Conservation (phyloP, 2,329 filamentous ascomycete species). For the Colletotrichum sp. region DNA sequence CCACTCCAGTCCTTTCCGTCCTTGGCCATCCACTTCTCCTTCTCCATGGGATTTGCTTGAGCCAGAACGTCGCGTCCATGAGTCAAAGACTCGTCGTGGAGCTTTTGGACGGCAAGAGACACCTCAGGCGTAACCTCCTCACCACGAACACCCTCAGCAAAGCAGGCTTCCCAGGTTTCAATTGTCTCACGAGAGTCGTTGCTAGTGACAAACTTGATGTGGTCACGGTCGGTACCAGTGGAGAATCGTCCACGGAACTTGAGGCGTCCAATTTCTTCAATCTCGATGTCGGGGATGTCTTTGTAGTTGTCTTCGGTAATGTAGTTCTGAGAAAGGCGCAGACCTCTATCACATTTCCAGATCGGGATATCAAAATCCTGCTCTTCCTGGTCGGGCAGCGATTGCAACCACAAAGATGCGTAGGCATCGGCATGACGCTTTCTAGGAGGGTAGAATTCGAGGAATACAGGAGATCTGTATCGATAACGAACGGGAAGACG, state of each 20-base stretch:
- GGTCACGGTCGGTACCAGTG: conserved; percentile 85
- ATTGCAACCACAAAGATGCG: conserved; percentile 83
- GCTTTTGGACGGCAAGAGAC: conserved; percentile 70
- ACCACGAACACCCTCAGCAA: conserved; percentile 81
- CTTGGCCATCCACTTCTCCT: conserved; percentile 77
- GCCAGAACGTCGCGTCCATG: conserved; percentile 83
- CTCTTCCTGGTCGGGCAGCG: conserved; percentile 80
- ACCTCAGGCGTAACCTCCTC: conserved; percentile 75
- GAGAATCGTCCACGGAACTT: conserved; percentile 85
- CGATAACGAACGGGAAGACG: conserved; percentile 88
- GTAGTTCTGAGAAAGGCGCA: conserved; percentile 87
- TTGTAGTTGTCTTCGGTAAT: conserved; percentile 79
- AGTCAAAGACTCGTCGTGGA: conserved; percentile 82
- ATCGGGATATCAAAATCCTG: conserved; percentile 85
- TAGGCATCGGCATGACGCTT: conserved; percentile 77
- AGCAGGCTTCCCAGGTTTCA: conserved; percentile 92
- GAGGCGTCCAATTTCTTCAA: conserved; percentile 81
- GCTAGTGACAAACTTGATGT: conserved; percentile 81
- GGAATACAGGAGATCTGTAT: conserved; percentile 86
- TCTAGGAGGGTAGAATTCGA: conserved; percentile 77
- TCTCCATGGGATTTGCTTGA: conserved; percentile 72
- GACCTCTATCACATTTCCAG: conserved; percentile 78
- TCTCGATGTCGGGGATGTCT: conserved; percentile 72
- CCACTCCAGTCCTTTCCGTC: conserved; percentile 86
- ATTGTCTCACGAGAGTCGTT: conserved; percentile 92